Evolutionary conservation across 2,329 filamentous ascomycete genomes (phyloP).

Genomic region (Clarireedia sp.): DNA sequence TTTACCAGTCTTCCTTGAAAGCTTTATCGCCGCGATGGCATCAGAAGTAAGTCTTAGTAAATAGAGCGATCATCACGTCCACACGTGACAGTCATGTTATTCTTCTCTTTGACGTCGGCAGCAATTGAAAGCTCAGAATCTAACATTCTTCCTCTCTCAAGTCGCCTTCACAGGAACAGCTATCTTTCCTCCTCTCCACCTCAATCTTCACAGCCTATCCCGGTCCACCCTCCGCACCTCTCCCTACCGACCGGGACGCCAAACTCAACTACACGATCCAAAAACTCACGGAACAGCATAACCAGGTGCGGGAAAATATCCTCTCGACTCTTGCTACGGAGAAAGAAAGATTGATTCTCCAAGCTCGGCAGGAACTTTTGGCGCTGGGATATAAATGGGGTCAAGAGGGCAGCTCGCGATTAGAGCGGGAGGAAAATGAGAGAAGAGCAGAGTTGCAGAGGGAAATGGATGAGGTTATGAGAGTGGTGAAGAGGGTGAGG

Average conservation of each 20-base stretch:
- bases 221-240: slow-evolving; percentile 8
- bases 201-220: slow-evolving; percentile 25
- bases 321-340: slow-evolving; percentile 11
- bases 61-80: background rate
- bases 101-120: background rate
- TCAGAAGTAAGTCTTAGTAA: background rate
- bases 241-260: slow-evolving; percentile 7
- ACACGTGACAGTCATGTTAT: background rate
- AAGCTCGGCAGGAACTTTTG: background rate
- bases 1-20: too few species aligned
- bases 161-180: background rate
- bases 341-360: slow-evolving; percentile 3
- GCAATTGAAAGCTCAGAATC: too few species aligned
- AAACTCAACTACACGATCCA: slow-evolving; percentile 9
- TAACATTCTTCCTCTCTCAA: background rate
- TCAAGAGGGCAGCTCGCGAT: background rate
- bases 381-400: too few species aligned
- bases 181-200: slow-evolving; percentile 8
- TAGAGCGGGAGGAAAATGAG: background rate
- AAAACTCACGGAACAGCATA: slow-evolving; percentile 19
- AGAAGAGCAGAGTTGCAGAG: background rate
- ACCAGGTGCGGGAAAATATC: slow-evolving; percentile 19
- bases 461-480: background rate
- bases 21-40: too few species aligned
- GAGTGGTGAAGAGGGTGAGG: background rate